Evolutionary conservation across 2,329 filamentous ascomycete genomes (phyloP), one percentile per base, ranked within the genome.

Genomic region (Magnaporthales sp.): DNA sequence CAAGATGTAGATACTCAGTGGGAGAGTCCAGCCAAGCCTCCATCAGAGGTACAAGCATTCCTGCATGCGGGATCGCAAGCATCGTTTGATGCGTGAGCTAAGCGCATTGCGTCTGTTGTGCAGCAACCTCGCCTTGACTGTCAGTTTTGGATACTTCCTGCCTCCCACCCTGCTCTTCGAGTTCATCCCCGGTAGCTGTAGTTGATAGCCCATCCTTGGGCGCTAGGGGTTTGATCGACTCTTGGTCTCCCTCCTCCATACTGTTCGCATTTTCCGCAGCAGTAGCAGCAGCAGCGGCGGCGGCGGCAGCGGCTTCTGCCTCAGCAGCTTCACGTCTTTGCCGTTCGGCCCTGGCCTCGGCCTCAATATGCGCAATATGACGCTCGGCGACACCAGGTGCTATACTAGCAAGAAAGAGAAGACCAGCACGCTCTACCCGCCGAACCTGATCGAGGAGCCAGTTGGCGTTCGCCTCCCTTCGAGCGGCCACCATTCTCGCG

Each of bases 341-440:
- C 56, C 77, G 73, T 70, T 82, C 82, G 2, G 75, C 78, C 64
- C 80, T 77, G 54, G 80, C 81, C 66, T 84, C 81, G 4, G 81
- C 83, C 70, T 86, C 84, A 2, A 86, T 74, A 61, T 84, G 80
- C 27, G 83, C 84, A 68, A 90, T 89, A 68, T 90, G 87, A 63
- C 86, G 79, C 75, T 90, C 87, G 0, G 86, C 86, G 27, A 90
- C 82, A 10, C 87, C 87, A 0, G 87, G 87, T 1, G 87, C 85
- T 68, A 90, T 82, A 72, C 87, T 90, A 24, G 87, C 87, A 26
- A 90, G 77, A 71, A 90, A 89, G 27, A 90, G 77, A 19, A 89
- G 80, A 0, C 84, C 80, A 22, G 86, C 84, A 69, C 87, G 82
- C 75, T 90, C 86, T 7, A 86, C 71, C 11, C 85, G 78, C 67